phyloP scores from a whole-genome alignment of 805 yeast genomes.

The Kodamaea sagamina region DNA sequence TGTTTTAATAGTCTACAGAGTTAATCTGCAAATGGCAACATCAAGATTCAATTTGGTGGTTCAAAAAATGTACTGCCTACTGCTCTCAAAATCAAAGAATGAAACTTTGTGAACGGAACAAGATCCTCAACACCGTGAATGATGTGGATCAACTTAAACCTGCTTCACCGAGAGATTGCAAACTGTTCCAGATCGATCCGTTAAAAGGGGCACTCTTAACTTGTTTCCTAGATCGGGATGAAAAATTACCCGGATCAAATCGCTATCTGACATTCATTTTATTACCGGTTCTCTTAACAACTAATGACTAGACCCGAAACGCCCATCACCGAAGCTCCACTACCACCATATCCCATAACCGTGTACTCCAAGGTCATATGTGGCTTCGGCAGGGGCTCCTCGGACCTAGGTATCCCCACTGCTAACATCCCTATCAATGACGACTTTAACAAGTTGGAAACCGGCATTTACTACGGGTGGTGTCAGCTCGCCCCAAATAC shows the following conservation, averaged over 20 bases:
- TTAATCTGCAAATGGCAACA: no score
- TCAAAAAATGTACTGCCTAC: no score
- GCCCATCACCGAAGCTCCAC: slow-evolving; percentile 44
- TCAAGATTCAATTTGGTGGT: no score
- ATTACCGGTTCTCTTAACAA: not conserved
- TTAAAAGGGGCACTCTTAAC: no score
- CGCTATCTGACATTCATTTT: not conserved
- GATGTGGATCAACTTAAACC: no score
- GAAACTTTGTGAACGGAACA: no score
- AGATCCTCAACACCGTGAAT: no score
- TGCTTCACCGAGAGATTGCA: no score
- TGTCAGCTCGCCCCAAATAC: slow-evolving; percentile 35
- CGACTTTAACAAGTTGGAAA: slow-evolving; percentile 42
- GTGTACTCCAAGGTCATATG: slow-evolving; percentile 54
- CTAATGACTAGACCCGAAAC: slow-evolving; percentile 44
- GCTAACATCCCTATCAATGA: slow-evolving; percentile 78
- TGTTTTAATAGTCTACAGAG: no score
- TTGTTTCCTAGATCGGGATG: not conserved
- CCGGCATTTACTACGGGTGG: slow-evolving; percentile 94
- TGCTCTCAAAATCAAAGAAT: no score
- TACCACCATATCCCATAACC: slow-evolving; percentile 53
- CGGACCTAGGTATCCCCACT: slow-evolving; percentile 93
- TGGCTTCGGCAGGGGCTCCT: slow-evolving; percentile 95
- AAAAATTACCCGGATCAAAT: not conserved
- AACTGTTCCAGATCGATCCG: no score